phyloP scores from a whole-genome alignment of 768 basidiomycete species.

The Glaciozyma martinii region DNA sequence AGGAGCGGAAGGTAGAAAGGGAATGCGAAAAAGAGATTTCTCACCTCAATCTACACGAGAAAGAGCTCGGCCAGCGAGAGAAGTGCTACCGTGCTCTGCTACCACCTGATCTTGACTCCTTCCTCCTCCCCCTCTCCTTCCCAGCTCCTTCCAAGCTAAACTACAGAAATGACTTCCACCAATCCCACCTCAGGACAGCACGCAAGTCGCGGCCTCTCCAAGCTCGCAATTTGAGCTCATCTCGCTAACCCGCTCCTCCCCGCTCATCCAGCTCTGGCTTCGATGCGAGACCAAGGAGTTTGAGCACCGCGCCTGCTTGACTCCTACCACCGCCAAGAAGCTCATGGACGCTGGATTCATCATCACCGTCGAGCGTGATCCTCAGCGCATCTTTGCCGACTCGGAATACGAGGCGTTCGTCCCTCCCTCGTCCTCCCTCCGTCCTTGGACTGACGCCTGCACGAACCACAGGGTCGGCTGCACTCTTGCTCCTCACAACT shows the following conservation, averaged over 20 bases:
- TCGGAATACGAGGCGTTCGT: slow-evolving; percentile 84
- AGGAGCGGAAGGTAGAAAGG: too few species aligned
- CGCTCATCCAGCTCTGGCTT: slow-evolving; percentile 64
- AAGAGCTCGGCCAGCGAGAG: too few species aligned
- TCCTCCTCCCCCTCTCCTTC: too few species aligned
- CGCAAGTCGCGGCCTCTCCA: too few species aligned
- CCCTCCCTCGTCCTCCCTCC: background rate
- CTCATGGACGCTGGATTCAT: slow-evolving; percentile 84
- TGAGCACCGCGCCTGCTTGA: slow-evolving; percentile 84
- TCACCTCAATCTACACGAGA: too few species aligned
- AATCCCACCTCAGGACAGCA: too few species aligned
- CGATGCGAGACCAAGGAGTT: slow-evolving; percentile 95
- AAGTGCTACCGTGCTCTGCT: too few species aligned
- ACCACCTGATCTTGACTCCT: too few species aligned
- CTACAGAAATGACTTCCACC: too few species aligned
- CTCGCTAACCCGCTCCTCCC: background rate
- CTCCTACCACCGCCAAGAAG: slow-evolving; percentile 78
- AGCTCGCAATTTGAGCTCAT: background rate
- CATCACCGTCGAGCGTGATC: slow-evolving; percentile 83
- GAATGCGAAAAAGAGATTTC: too few species aligned
- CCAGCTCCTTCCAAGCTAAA: too few species aligned
- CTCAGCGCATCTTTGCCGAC: slow-evolving; percentile 89
- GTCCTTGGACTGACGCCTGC: background rate
- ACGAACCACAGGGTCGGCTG: slow-evolving; percentile 67
- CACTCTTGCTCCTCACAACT: slow-evolving; percentile 71